Conservation (phyloP, 1,284 basidiomycete genomes). For the Rhizoctonia solani region DNA sequence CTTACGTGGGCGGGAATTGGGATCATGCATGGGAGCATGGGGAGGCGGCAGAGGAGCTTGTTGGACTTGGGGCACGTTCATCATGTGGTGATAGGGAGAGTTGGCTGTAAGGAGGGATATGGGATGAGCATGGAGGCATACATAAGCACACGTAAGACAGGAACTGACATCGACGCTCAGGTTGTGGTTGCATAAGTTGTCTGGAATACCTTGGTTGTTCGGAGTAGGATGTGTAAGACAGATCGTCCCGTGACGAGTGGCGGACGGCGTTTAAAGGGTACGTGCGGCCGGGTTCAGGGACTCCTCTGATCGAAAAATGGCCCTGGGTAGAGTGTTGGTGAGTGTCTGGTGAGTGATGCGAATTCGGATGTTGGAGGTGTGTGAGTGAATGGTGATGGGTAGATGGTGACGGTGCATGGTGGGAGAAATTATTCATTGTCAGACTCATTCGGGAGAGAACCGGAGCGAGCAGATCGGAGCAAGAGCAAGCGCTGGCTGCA, state of each 20-base stretch:
- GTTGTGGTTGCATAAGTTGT: slow-evolving; percentile 22
- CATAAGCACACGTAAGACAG: slow-evolving; percentile 2
- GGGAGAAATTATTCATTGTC: slow-evolving; percentile 21
- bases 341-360: slow-evolving; percentile 11
- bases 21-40: slow-evolving; percentile 28
- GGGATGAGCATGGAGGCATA: background rate
- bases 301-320: slow-evolving; percentile 13
- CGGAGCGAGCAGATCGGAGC: slow-evolving; percentile 25
- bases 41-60: slow-evolving; percentile 25
- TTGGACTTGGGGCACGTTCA: slow-evolving; percentile 31
- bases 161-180: slow-evolving; percentile 24
- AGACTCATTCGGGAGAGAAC: slow-evolving; percentile 7
- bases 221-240: slow-evolving; percentile 13
- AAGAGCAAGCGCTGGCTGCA: no score
- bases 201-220: slow-evolving; percentile 13
- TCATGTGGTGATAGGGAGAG: slow-evolving; percentile 31
- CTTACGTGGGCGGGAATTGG: slow-evolving; percentile 30
- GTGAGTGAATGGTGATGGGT: slow-evolving; percentile 9
- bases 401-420: background rate
- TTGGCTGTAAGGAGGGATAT: slow-evolving; percentile 6
- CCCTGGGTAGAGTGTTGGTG: slow-evolving; percentile 18
- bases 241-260: slow-evolving; percentile 3
- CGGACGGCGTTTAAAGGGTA: slow-evolving; percentile 23
- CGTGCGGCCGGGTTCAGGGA: slow-evolving; percentile 19
- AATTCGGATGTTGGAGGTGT: slow-evolving; percentile 26